Evolutionary conservation across 2,329 filamentous ascomycete genomes (phyloP), one percentile per base, ranked within the genome.

Genomic region (Cercospora nicotianae): DNA sequence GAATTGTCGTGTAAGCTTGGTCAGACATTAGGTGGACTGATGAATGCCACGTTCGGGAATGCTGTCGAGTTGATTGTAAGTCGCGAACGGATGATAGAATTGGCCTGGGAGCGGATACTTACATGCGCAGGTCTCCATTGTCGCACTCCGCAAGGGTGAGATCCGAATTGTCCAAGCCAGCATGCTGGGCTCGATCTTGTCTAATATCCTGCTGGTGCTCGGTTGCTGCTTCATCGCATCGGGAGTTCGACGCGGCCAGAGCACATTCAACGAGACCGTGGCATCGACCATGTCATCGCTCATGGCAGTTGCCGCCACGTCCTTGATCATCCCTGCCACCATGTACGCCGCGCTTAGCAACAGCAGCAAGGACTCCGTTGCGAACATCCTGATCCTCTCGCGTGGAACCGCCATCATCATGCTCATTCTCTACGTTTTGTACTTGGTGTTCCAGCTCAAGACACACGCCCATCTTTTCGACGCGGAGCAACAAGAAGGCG

Each of bases 121-220:
- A 57, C 26, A 5, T 9, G 26, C 30, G 18, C 57, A 73, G 72
- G 72, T 96, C 77, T 96, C 92, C 79, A 94, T 98, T 74, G 91
- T 98, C 71, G 95, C 95, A 18, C 86, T 99, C 57, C 88, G 85
- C 72, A 89, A 95, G 74, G 88, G 89, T 70, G 91, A 98, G 81
- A 96, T 97, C 77, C 90, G 94, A 75, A 94, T 98, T 72, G 94
- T 98, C n/a, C 95, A 98, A 82, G 91, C 94, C 20, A 96, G 93
- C 71, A 98, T 98, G 94, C 89, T 98, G 36, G 94, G 95, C 59
- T 96, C 92, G 76, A 96, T 98, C 74, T 85, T 98, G 45, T 97
- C 94, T 72, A 98, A 98, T 80, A 90, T 97, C 72, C 86, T 98
- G 7, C 87, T 98, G 23, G 94, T 85, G 42, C 80, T 85, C 20